phyloP scores from a whole-genome alignment of 1,284 basidiomycete genomes.

The Neolentinus lepideus region DNA sequence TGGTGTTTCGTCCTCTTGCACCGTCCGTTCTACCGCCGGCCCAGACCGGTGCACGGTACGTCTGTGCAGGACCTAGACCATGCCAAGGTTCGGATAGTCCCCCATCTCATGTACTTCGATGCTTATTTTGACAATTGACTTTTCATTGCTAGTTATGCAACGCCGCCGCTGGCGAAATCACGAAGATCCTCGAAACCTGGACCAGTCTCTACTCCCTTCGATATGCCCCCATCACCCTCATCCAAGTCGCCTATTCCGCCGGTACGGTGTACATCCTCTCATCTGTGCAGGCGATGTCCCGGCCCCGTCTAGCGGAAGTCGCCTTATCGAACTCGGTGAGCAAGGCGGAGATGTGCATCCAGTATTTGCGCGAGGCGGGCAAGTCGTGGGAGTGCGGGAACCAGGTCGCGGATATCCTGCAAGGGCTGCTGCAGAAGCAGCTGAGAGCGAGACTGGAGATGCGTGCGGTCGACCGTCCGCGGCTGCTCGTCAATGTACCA shows the following conservation, averaged over 20 bases:
- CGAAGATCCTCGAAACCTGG: slow-evolving; percentile 52
- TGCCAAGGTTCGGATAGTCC: slow-evolving; percentile 32
- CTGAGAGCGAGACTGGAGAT: slow-evolving; percentile 21
- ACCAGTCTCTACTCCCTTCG: slow-evolving; percentile 50
- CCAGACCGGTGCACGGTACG: slow-evolving; percentile 27
- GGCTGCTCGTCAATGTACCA: background rate
- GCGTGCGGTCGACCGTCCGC: slow-evolving; percentile 16
- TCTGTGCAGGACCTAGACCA: slow-evolving; percentile 41
- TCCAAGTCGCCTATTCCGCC: slow-evolving; percentile 59
- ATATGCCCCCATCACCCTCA: slow-evolving; percentile 53
- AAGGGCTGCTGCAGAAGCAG: slow-evolving; percentile 24
- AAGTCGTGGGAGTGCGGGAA: slow-evolving; percentile 44
- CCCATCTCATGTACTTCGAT: slow-evolving; percentile 9
- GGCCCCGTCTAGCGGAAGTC: slow-evolving; percentile 25
- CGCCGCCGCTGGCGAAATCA: slow-evolving; percentile 57
- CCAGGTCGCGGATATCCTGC: slow-evolving; percentile 37
- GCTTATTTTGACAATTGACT: background rate
- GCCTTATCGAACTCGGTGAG: slow-evolving; percentile 27
- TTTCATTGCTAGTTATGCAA: slow-evolving; percentile 42
- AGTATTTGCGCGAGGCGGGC: slow-evolving; percentile 42
- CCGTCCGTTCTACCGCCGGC: slow-evolving; percentile 54
- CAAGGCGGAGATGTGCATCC: slow-evolving; percentile 37
- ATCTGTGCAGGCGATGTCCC: slow-evolving; percentile 45
- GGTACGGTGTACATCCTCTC: slow-evolving; percentile 56
- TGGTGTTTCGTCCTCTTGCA: slow-evolving; percentile 63